Percentiles rank a stretch among this genome's conserved stretches.
Evolutionary conservation across 345 rosid genomes (phyloP).

Genomic region (Sonneratia alba): DNA sequence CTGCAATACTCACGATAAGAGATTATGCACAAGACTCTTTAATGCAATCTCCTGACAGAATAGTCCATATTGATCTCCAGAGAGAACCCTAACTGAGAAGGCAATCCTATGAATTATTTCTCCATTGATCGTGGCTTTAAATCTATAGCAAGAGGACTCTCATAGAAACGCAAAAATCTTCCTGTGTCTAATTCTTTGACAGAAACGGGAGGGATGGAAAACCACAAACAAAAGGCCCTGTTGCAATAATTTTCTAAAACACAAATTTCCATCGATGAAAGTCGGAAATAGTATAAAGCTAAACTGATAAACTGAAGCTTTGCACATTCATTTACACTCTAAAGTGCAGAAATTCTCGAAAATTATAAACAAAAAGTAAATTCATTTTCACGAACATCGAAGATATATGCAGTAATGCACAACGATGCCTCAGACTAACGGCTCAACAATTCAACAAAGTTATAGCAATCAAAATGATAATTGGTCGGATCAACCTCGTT

Average conservation of each 20-base stretch:
- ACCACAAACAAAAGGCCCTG: not conserved
- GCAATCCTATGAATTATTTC: not conserved
- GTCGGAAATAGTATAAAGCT: not conserved
- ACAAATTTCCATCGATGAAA: not conserved
- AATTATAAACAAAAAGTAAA: not conserved
- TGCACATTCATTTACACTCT: not conserved
- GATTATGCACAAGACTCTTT: not conserved
- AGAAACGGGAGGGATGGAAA: not conserved
- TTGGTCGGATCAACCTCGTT: not conserved
- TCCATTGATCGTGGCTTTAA: not conserved
- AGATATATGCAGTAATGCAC: not conserved
- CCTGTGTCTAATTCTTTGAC: not conserved
- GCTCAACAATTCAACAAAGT: not conserved
- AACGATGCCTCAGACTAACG: not conserved
- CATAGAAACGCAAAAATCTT: not conserved
- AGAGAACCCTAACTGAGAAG: not conserved
- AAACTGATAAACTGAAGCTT: not conserved
- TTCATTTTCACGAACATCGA: not conserved
- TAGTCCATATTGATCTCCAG: not conserved
- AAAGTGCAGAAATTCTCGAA: not conserved
- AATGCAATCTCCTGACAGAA: not conserved
- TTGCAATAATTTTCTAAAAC: not conserved
- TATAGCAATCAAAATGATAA: not conserved
- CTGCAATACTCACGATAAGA: conserved; percentile 11
- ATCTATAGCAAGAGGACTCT: not conserved